These are phyloP conservation scores for Manihot esculenta DNA, from an alignment of 441 rosid species.

Conservation along the genomic window DNA sequence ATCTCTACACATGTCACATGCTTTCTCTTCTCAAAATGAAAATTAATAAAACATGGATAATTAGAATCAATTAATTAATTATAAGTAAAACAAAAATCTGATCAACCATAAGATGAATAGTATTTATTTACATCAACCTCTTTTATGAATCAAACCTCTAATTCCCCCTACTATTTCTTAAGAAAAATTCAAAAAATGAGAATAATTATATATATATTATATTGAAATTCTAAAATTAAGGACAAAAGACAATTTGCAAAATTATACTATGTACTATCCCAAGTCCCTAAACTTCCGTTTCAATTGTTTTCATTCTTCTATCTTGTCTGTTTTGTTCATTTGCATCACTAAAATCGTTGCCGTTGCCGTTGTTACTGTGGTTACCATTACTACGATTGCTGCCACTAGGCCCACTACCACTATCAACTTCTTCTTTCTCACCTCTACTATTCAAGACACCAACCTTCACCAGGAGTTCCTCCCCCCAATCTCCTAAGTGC, in stretches of 20 bases:
- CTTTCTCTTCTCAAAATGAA: too few relatives aligned
- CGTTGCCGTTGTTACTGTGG: too few relatives aligned
- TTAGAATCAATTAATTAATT: too few relatives aligned
- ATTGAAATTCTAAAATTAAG: neutral
- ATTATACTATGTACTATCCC: neutral
- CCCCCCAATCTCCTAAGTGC: conserved; percentile 70
- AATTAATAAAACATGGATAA: too few relatives aligned
- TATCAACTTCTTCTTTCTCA: conserved; percentile 23
- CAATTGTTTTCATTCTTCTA: conserved; percentile 37
- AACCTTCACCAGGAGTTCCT: conserved; percentile 32
- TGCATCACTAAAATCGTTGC: neutral
- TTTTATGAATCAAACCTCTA: too few relatives aligned
- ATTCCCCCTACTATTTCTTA: neutral
- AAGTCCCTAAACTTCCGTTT: conserved; percentile 37
- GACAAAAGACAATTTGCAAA: neutral
- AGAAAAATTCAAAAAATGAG: conserved; percentile 6
- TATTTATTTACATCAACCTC: too few relatives aligned
- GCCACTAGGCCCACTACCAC: conserved; percentile 15
- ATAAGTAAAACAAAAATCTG: too few relatives aligned
- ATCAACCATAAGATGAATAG: too few relatives aligned
- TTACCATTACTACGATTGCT: too few relatives aligned
- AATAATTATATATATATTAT: neutral
- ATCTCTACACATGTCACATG: too few relatives aligned
- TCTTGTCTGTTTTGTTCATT: conserved; percentile 5
- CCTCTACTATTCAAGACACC: conserved; percentile 40